phyloP scores from a whole-genome alignment of 2,329 filamentous ascomycete species.

The Corinectria fuckeliana region DNA sequence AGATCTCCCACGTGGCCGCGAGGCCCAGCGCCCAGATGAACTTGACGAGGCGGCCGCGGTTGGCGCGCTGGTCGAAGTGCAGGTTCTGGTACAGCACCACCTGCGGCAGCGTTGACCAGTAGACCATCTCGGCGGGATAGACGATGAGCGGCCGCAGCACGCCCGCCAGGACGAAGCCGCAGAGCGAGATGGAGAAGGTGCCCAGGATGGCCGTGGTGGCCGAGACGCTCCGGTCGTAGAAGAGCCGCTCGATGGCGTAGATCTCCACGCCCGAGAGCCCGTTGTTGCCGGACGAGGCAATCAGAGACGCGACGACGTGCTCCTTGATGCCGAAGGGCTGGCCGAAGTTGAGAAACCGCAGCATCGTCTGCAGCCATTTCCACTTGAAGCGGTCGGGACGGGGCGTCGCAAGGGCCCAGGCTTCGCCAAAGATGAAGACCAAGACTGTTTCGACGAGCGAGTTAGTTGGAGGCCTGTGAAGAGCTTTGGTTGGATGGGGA shows the following conservation, averaged over 20 bases:
- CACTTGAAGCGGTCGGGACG: neutral
- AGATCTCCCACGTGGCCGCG: conserved; percentile 53
- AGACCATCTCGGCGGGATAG: conserved; percentile 44
- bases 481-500: too few relatives aligned
- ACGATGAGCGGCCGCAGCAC: conserved; percentile 40
- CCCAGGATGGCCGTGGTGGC: conserved; percentile 37
- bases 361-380: neutral
- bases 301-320: conserved; percentile 29
- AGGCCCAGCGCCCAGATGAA: conserved; percentile 39
- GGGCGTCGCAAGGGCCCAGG: neutral
- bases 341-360: neutral
- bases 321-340: neutral
- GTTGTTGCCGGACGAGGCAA: conserved; percentile 29
- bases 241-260: conserved; percentile 27
- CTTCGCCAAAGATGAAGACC: neutral
- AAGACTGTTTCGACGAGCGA: neutral
- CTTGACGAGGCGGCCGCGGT: conserved; percentile 37
- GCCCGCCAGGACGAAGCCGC: conserved; percentile 40
- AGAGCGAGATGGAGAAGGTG: conserved; percentile 40
- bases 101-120: conserved; percentile 41
- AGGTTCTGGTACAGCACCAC: conserved; percentile 44
- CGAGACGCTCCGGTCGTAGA: conserved; percentile 26
- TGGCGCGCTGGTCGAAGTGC: conserved; percentile 39
- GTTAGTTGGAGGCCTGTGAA: neutral
- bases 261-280: conserved; percentile 28